These are phyloP conservation scores for Papiliotrema laurentii DNA, from an alignment of 1,284 basidiomycete genomes.

Conservation along the genomic window DNA sequence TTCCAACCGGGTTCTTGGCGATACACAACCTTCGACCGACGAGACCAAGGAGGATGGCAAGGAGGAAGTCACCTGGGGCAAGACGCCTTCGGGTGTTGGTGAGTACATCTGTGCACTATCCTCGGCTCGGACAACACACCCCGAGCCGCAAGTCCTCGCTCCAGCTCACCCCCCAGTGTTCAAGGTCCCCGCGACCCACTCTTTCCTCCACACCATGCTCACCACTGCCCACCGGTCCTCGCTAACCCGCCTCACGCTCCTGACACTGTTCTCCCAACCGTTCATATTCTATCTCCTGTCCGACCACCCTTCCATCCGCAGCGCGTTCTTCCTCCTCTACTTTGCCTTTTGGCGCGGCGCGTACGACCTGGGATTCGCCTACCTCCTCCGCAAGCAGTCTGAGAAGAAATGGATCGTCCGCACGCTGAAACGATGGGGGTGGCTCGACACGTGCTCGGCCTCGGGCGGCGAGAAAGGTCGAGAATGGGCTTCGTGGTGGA, in stretches of 20 bases:
- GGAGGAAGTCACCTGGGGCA: conserved; percentile 72
- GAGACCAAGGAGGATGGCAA: conserved; percentile 7
- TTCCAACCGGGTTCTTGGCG: neutral
- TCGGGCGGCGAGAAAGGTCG: conserved; percentile 54
- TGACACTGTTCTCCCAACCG: conserved; percentile 71
- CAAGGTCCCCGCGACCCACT: conserved; percentile 89
- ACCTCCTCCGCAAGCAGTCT: conserved; percentile 88
- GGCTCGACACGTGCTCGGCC: conserved; percentile 64
- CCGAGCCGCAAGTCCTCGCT: too few relatives aligned
- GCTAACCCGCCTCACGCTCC: conserved; percentile 80
- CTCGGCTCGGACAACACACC: neutral
- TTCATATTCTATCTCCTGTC: conserved; percentile 67
- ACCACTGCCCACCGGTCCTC: conserved; percentile 87
- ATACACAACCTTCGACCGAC: neutral
- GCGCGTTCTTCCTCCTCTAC: conserved; percentile 46
- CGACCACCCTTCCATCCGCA: conserved; percentile 51
- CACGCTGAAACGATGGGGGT: conserved; percentile 71
- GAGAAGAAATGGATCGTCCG: conserved; percentile 89
- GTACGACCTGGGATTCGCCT: conserved; percentile 91
- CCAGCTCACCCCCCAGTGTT: conserved; percentile 64
- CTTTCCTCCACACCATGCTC: conserved; percentile 86
- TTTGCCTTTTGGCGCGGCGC: conserved; percentile 90
- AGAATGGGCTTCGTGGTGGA: conserved; percentile 71
- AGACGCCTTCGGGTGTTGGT: conserved; percentile 79
- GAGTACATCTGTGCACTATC: conserved; percentile 30